These are phyloP conservation scores for Metarhizium brunneum DNA, from an alignment of 2,329 filamentous ascomycete genomes.

Conservation along the genomic window DNA sequence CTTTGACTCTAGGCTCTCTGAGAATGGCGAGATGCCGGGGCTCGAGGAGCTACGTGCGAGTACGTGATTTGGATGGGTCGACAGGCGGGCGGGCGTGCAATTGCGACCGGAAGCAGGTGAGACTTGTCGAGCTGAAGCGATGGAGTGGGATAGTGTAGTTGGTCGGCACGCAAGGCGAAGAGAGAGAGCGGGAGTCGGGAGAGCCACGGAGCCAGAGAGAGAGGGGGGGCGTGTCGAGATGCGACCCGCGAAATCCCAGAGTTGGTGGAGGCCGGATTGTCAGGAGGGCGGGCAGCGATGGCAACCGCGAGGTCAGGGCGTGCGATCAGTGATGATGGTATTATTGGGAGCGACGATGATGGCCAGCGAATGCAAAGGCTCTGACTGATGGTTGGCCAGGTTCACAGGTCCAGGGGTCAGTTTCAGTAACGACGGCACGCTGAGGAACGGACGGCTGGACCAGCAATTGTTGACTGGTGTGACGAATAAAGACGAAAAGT, in stretches of 20 bases:
- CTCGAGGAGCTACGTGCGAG: slow-evolving; percentile 4
- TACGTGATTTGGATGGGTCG: slow-evolving; percentile 1
- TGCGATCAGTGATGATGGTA: slow-evolving; percentile 2
- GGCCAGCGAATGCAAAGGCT: slow-evolving; percentile 7
- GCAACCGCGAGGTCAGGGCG: slow-evolving; percentile 9
- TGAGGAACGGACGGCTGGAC: slow-evolving; percentile 5
- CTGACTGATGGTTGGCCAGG: slow-evolving; percentile 8
- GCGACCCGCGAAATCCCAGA: not conserved
- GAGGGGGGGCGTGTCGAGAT: slow-evolving; percentile 4
- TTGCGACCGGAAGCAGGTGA: not conserved
- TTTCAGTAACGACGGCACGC: slow-evolving; percentile 7
- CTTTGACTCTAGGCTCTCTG: slow-evolving; percentile 4
- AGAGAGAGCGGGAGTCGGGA: not conserved
- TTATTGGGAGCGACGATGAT: slow-evolving; percentile 1
- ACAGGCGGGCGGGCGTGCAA: slow-evolving; percentile 1
- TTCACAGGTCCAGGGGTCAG: slow-evolving; percentile 6
- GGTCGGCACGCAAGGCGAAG: not conserved
- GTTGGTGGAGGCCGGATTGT: slow-evolving; percentile 9
- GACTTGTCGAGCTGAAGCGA: slow-evolving; percentile 4
- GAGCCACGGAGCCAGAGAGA: not conserved
- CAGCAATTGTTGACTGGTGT: slow-evolving; percentile 3
- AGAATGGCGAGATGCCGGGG: slow-evolving; percentile 7
- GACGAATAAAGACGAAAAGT: slow-evolving; percentile 8
- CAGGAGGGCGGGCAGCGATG: slow-evolving; percentile 11
- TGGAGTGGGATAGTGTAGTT: not conserved